Percentiles rank a stretch among this genome's conserved stretches.
These are phyloP conservation scores for Clonostachys byssicola DNA, from an alignment of 2,329 filamentous ascomycete species.

Conservation along the genomic window DNA sequence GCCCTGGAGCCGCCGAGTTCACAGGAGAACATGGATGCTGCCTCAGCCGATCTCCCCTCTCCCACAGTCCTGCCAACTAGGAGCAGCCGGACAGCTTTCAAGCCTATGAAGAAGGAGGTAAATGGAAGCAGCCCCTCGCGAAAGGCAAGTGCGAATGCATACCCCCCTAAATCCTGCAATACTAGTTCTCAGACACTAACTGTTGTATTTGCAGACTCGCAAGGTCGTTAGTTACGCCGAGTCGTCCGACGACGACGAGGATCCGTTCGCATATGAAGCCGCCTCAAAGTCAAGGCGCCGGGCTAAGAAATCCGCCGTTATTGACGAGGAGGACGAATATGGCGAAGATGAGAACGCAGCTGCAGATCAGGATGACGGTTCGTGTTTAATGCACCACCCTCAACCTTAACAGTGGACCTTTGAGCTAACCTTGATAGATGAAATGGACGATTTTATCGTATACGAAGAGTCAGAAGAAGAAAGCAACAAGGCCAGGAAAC, in stretches of 20 bases:
- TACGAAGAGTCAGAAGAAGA: constrained; percentile 78
- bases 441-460: constrained; percentile 84
- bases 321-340: constrained; percentile 67
- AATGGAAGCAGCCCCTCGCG: constrained; percentile 70
- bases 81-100: constrained; percentile 13
- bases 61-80: constrained; percentile 25
- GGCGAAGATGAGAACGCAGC: constrained; percentile 65
- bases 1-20: constrained; percentile 62
- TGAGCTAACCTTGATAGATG: constrained; percentile 33
- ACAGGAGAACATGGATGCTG: constrained; percentile 54
- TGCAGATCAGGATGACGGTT: constrained; percentile 61
- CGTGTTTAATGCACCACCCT: background rate
- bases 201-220: constrained; percentile 33
- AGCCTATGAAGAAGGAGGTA: constrained; percentile 20
- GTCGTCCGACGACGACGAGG: constrained; percentile 75
- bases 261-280: constrained; percentile 46
- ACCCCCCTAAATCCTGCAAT: background rate
- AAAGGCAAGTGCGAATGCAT: constrained; percentile 51
- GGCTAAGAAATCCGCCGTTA: constrained; percentile 48
- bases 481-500: constrained; percentile 59
- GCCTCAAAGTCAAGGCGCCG: constrained; percentile 31
- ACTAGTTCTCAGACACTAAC: background rate
- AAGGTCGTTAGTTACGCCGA: constrained; percentile 77
- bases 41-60: constrained; percentile 5
- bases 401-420: background rate